Evolutionary conservation across 208 protist genomes (phyloP).

Genomic region (Leishmania braziliensis): DNA sequence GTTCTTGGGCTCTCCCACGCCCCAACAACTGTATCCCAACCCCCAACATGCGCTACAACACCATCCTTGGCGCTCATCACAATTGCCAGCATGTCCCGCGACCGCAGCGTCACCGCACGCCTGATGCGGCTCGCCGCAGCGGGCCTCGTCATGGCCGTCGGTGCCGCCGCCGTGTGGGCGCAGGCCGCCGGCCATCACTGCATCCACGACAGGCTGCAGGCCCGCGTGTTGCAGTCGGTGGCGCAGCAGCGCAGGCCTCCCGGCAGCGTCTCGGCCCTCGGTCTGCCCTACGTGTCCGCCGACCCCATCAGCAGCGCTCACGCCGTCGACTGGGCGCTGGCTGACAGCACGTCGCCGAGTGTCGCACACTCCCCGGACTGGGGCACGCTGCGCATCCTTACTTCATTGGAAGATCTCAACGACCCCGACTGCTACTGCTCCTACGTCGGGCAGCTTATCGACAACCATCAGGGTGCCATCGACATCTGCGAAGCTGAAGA

Average conservation of each 20-base stretch:
- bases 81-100: not conserved
- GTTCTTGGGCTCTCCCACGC: no score
- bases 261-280: not conserved
- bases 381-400: conserved; percentile 55
- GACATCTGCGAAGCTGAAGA: conserved; percentile 26
- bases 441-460: conserved; percentile 10
- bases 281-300: conserved; percentile 14
- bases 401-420: no score
- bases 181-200: conserved; percentile 25
- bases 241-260: not conserved
- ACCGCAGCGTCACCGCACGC: conserved; percentile 9
- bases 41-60: no score
- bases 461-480: conserved; percentile 24
- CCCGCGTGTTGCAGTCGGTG: conserved; percentile 12
- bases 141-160: not conserved
- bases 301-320: no score
- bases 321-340: conserved; percentile 2
- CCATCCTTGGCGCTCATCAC: no score
- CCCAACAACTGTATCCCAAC: no score
- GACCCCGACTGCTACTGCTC: no score
- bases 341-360: conserved; percentile 32
- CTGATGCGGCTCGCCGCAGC: conserved; percentile 16
- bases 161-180: not conserved
- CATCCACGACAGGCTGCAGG: conserved; percentile 30
- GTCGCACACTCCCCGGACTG: conserved; percentile 6